These are phyloP conservation scores for Cladophialophora carrionii DNA, from an alignment of 2,329 filamentous ascomycete species.

Conservation along the genomic window DNA sequence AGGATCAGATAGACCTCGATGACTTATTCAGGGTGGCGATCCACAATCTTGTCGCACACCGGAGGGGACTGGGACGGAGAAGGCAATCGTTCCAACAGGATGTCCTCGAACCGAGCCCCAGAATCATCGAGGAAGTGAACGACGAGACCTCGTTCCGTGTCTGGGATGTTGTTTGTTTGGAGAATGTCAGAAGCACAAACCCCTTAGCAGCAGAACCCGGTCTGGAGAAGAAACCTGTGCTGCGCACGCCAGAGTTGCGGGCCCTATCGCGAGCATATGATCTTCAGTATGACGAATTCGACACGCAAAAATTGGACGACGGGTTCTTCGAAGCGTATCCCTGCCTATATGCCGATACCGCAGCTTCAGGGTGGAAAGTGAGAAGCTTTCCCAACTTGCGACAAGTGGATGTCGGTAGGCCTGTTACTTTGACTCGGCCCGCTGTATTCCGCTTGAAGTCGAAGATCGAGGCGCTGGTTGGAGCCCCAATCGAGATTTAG, in stretches of 20 bases:
- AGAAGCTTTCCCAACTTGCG: slow-evolving; percentile 10
- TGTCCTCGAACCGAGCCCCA: neutral
- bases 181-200: slow-evolving; percentile 10
- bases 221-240: slow-evolving; percentile 8
- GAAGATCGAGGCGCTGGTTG: slow-evolving; percentile 15
- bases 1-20: slow-evolving; percentile 30
- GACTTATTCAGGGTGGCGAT: slow-evolving; percentile 25
- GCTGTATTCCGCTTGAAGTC: slow-evolving; percentile 21
- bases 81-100: neutral
- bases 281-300: slow-evolving; percentile 87
- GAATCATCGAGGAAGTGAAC: neutral
- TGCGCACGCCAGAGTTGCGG: slow-evolving; percentile 21
- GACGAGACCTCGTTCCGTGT: slow-evolving; percentile 25
- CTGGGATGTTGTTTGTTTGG: slow-evolving; percentile 26
- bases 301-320: slow-evolving; percentile 58
- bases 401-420: slow-evolving; percentile 16
- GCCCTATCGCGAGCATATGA: slow-evolving; percentile 82
- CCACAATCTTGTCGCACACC: slow-evolving; percentile 27
- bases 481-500: slow-evolving; percentile 10
- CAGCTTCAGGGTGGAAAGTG: slow-evolving; percentile 21
- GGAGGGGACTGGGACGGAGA: slow-evolving; percentile 3
- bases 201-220: neutral
- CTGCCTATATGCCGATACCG: slow-evolving; percentile 21
- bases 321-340: slow-evolving; percentile 27
- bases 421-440: slow-evolving; percentile 5